A percentile compares a stretch with the other conserved stretches of the same genome.
Conservation (phyloP, 768 basidiomycete genomes). For the Cyathus striatus region DNA sequence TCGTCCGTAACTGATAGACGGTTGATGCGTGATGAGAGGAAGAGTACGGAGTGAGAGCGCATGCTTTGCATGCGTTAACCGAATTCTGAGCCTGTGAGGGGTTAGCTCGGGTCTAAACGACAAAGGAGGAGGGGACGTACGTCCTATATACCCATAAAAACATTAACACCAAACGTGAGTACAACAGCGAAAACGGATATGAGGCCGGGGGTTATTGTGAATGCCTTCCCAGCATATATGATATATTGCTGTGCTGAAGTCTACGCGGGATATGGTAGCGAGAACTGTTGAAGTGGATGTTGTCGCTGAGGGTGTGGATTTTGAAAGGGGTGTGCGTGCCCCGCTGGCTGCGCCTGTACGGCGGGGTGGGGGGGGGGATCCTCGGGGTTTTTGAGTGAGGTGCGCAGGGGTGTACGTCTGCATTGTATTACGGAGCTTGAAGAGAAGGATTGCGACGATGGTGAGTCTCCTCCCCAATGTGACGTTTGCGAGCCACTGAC, state of each 20-base stretch:
- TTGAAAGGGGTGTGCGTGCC: constrained; percentile 6
- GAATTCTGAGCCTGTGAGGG: constrained; percentile 48
- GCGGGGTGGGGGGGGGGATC: constrained; percentile 30
- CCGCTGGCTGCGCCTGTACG: constrained; percentile 8
- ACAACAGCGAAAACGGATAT: constrained; percentile 43
- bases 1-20: constrained; percentile 30
- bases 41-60: constrained; percentile 41
- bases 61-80: constrained; percentile 48
- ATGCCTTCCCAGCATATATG: constrained; percentile 60
- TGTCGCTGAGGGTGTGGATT: constrained; percentile 5
- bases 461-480: too few species aligned
- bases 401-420: constrained; percentile 11
- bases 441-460: constrained; percentile 30
- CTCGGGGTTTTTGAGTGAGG: constrained; percentile 16
- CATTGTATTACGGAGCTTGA: constrained; percentile 29
- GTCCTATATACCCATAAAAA: constrained; percentile 46
- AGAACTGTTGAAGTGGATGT: constrained; percentile 17
- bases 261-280: constrained; percentile 28
- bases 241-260: constrained; percentile 46
- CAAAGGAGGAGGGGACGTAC: constrained; percentile 30
- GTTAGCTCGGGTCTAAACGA: neutral
- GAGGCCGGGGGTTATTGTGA: constrained; percentile 58
- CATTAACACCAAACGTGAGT: constrained; percentile 44
- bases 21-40: constrained; percentile 47
- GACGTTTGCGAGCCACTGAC: too few species aligned